phyloP scores from a whole-genome alignment of 495 filamentous ascomycete genomes.

The Aspergillus indologenus region DNA sequence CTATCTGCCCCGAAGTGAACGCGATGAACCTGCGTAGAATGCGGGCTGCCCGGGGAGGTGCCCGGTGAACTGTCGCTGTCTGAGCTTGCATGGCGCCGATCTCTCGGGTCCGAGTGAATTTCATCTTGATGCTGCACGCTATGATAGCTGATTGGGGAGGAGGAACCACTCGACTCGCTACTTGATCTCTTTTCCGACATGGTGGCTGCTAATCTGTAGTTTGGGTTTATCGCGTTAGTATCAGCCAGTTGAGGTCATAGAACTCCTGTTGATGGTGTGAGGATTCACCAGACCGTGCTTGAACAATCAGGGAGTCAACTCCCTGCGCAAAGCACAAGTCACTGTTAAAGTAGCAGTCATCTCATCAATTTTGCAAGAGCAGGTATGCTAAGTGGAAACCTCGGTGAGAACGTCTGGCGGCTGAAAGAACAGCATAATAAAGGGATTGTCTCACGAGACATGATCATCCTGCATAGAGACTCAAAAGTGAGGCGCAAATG shows the following conservation, averaged over 20 bases:
- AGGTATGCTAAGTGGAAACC: not conserved
- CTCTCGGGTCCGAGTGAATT: not conserved
- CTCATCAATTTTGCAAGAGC: not conserved
- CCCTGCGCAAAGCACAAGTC: not conserved
- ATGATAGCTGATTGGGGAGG: conserved; percentile 1
- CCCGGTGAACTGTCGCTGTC: not conserved
- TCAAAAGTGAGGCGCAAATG: not conserved
- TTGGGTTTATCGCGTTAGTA: too few relatives aligned
- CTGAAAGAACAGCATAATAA: not conserved
- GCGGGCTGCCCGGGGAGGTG: not conserved
- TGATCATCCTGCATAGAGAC: not conserved
- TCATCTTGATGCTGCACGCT: not conserved
- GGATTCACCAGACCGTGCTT: not conserved
- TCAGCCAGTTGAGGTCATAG: not conserved
- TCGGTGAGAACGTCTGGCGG: not conserved
- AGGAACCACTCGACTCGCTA: not conserved
- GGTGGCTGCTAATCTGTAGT: not conserved
- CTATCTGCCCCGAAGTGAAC: conserved; percentile 15
- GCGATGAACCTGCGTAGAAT: conserved; percentile 5
- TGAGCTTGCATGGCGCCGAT: conserved; percentile 1
- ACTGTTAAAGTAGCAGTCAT: not conserved
- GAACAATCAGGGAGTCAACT: not conserved
- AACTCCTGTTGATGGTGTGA: not conserved
- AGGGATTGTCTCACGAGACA: not conserved
- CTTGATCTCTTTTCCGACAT: conserved; percentile 2